Evolutionary conservation across 352 stramenopile species (phyloP).

Genomic region (Globisporangium paroecandrum): DNA sequence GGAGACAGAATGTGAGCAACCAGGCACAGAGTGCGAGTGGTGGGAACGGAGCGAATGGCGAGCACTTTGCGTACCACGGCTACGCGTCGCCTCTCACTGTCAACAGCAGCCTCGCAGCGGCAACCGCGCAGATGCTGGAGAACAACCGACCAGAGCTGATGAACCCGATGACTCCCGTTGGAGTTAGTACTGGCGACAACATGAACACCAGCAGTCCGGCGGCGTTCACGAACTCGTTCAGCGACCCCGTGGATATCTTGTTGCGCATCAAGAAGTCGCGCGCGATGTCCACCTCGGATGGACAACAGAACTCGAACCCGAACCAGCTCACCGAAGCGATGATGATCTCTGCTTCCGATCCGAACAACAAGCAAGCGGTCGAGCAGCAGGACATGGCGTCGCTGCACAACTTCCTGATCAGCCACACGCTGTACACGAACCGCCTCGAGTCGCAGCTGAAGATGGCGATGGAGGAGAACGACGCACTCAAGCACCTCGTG

Average conservation of each 20-base stretch:
- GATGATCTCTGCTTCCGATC: constrained; percentile 18
- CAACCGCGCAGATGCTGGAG: constrained; percentile 19
- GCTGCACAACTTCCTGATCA: constrained; percentile 68
- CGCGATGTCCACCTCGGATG: constrained; percentile 19
- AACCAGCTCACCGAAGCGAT: constrained; percentile 19
- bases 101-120: constrained; percentile 1
- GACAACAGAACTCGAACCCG: constrained; percentile 13
- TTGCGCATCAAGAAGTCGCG: constrained; percentile 76
- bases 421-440: constrained; percentile 69
- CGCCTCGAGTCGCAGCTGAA: constrained; percentile 73
- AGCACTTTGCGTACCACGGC: constrained; percentile 25
- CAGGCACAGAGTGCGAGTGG: constrained; percentile 10
- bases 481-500: constrained; percentile 44
- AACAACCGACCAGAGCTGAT: constrained; percentile 24
- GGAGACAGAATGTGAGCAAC: constrained; percentile 36
- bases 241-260: constrained; percentile 71
- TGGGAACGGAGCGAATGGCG: constrained; percentile 23
- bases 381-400: constrained; percentile 58
- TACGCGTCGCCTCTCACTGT: constrained; percentile 16
- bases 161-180: constrained; percentile 18
- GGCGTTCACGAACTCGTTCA: constrained; percentile 58
- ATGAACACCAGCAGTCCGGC: constrained; percentile 15
- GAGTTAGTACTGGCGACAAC: constrained; percentile 10
- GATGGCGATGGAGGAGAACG: constrained; percentile 60
- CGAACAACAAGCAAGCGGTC: constrained; percentile 24